Percentiles rank a stretch among this genome's conserved stretches.
Evolutionary conservation across 2,329 filamentous ascomycete genomes (phyloP).

Genomic region (Escovopsis sp.): DNA sequence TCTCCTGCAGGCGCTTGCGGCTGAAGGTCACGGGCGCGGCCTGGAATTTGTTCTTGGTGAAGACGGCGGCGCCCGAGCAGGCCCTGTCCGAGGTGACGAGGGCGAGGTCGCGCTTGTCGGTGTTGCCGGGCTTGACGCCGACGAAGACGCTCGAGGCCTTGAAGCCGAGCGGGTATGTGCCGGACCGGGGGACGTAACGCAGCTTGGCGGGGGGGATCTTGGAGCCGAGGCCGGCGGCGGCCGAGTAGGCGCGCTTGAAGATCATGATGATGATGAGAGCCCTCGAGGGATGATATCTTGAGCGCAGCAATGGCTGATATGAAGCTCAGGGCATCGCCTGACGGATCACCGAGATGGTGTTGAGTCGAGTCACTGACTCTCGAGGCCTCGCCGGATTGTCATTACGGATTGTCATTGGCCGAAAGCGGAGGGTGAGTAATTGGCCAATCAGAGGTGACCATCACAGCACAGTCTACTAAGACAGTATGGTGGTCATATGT

Average conservation of each 20-base stretch:
- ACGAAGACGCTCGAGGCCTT: conserved; percentile 74
- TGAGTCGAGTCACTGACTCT: too few relatives aligned
- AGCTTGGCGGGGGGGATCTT: conserved; percentile 63
- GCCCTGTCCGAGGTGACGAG: conserved; percentile 76
- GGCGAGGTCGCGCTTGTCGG: conserved; percentile 77
- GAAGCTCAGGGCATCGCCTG: too few relatives aligned
- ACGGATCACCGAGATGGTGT: too few relatives aligned
- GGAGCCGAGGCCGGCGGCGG: conserved; percentile 11
- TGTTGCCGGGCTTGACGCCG: conserved; percentile 88
- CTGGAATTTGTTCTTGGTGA: conserved; percentile 97
- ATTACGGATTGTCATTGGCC: too few relatives aligned
- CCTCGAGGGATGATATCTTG: too few relatives aligned
- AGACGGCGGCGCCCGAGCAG: conserved; percentile 79
- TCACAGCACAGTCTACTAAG: too few relatives aligned
- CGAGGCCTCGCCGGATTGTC: not conserved
- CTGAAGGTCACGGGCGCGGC: conserved; percentile 87
- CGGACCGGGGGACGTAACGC: conserved; percentile 75
- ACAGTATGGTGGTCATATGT: too few relatives aligned
- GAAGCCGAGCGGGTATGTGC: conserved; percentile 86
- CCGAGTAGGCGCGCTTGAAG: conserved; percentile 21
- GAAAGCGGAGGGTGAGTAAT: too few relatives aligned
- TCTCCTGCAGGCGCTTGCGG: conserved; percentile 52
- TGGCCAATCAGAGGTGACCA: too few relatives aligned
- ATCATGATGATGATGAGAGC: conserved; percentile 9
- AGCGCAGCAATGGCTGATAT: too few relatives aligned